A percentile compares a stretch with the other conserved stretches of the same genome.
phyloP scores from a whole-genome alignment of 2,329 filamentous ascomycete genomes.

The Colletotrichum navitas region DNA sequence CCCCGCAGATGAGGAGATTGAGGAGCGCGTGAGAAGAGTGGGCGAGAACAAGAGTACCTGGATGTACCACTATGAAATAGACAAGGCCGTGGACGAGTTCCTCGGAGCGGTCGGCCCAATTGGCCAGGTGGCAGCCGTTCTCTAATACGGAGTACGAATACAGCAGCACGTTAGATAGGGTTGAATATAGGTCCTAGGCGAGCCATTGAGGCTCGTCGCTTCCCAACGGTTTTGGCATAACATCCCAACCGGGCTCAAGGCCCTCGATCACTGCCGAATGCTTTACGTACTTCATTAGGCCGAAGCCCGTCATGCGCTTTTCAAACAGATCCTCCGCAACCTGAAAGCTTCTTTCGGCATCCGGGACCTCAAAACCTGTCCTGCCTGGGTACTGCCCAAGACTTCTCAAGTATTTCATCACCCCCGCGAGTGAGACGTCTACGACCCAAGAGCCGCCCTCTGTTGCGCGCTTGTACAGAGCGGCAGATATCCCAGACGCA shows the following conservation, averaged over 20 bases:
- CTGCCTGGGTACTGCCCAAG: conserved; percentile 62
- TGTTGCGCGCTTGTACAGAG: conserved; percentile 60
- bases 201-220: background rate
- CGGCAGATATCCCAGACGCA: conserved; percentile 64
- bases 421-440: background rate
- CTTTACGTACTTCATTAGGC: conserved; percentile 59
- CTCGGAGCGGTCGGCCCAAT: background rate
- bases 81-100: conserved; percentile 27
- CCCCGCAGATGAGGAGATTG: conserved; percentile 46
- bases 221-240: conserved; percentile 64
- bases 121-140: conserved; percentile 10
- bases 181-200: background rate
- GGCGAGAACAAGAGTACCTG: conserved; percentile 44
- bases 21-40: conserved; percentile 43
- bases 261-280: conserved; percentile 63
- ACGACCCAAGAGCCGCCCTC: conserved; percentile 53
- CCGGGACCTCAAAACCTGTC: conserved; percentile 56
- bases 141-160: background rate
- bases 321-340: conserved; percentile 59
- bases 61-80: conserved; percentile 48
- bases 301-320: conserved; percentile 59
- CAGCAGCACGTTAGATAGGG: background rate
- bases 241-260: conserved; percentile 60
- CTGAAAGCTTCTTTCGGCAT: conserved; percentile 47
- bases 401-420: conserved; percentile 67